Evolutionary conservation across 2,329 filamentous ascomycete species (phyloP).

Genomic region (Ophiostoma sp.): DNA sequence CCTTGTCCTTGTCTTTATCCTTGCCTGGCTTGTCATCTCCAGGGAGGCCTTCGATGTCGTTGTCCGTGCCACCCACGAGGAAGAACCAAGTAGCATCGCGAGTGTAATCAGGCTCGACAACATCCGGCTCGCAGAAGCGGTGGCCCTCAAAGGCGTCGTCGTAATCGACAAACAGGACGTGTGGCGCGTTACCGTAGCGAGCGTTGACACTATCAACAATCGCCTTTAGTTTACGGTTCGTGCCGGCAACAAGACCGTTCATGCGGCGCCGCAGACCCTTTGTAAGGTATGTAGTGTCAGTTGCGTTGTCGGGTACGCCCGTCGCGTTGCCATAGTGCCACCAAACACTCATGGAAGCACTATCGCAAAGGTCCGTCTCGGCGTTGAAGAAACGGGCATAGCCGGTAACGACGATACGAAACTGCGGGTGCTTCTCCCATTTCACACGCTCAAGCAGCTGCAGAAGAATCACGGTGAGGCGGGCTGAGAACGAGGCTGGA

Average conservation of each 20-base stretch:
- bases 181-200: conserved; percentile 31
- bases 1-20: not conserved
- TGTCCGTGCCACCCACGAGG: conserved; percentile 48
- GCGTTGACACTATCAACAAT: conserved; percentile 42
- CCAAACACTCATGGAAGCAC: conserved; percentile 50
- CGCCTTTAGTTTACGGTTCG: conserved; percentile 44
- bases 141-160: conserved; percentile 48
- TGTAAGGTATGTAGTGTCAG: conserved; percentile 36
- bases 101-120: conserved; percentile 46
- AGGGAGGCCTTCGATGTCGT: conserved; percentile 31
- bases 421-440: conserved; percentile 48
- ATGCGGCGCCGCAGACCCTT: conserved; percentile 42
- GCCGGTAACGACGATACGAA: conserved; percentile 48
- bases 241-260: conserved; percentile 47
- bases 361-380: conserved; percentile 45
- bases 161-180: conserved; percentile 48
- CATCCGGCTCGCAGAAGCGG: conserved; percentile 41
- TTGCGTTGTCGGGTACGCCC: conserved; percentile 17
- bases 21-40: not conserved
- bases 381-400: conserved; percentile 53
- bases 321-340: conserved; percentile 41
- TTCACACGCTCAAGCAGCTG: conserved; percentile 46
- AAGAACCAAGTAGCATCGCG: conserved; percentile 51
- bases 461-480: conserved; percentile 42
- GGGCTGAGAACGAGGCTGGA: conserved; percentile 29